phyloP scores from a whole-genome alignment of 108 stramenopile species.

The Poteriospumella lacustris region DNA sequence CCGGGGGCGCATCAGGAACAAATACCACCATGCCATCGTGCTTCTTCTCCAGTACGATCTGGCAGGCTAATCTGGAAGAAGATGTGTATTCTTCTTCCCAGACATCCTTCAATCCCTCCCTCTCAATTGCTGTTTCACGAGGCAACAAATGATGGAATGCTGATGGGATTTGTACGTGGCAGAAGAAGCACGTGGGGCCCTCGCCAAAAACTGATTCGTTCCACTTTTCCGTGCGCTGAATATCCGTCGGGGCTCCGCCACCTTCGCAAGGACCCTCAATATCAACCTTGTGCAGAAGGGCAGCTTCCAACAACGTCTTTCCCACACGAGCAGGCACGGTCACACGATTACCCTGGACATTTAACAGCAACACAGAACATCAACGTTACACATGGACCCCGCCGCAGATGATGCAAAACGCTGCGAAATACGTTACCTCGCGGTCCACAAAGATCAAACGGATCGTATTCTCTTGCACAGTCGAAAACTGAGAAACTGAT shows the following conservation, averaged over 20 bases:
- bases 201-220: neutral
- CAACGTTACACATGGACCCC: neutral
- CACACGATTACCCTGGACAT: slow-evolving; percentile 24
- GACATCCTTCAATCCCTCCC: neutral
- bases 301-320: neutral
- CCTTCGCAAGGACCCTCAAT: slow-evolving; percentile 13
- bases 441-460: neutral
- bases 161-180: slow-evolving; percentile 27
- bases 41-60: neutral
- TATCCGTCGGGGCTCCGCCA: neutral
- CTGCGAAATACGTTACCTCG: neutral
- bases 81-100: slow-evolving; percentile 13
- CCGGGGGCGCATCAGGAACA: neutral
- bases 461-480: neutral
- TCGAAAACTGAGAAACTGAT: no score
- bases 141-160: neutral
- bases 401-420: neutral
- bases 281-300: slow-evolving; percentile 3
- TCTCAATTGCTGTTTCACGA: neutral
- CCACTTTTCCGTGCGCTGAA: neutral
- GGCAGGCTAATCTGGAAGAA: slow-evolving; percentile 24
- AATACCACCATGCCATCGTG: slow-evolving; percentile 31
- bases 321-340: slow-evolving; percentile 19
- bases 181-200: slow-evolving; percentile 19
- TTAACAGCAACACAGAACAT: neutral